Base-by-base conservation (phyloP, 2,329 filamentous ascomycete genomes). In the Claviceps pusilla region DNA sequence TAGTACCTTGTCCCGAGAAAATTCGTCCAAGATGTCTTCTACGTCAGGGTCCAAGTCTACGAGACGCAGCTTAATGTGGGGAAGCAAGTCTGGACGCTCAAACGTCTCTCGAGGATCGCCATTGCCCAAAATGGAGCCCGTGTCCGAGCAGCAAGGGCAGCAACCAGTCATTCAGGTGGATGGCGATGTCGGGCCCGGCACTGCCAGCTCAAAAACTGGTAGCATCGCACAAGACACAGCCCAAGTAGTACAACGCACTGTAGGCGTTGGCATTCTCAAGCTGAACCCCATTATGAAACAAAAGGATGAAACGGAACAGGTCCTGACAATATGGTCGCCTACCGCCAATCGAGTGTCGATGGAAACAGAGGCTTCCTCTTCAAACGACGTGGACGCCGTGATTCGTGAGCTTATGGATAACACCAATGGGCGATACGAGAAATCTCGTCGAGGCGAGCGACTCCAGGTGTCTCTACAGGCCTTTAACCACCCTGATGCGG, bases 381-480 rank as follows among this genome's bases (percentile, higher is more conserved):
- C 75, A 31, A 76, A 85, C 48, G 84, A 83, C 14, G 91, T 86
- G 78, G 81, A 90, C 57, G 79, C 83, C 14, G 66, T 95, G 50
- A 76, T 95, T 54, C 76, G 79, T 41, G 83, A 86, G 50, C 69
- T 95, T n/a, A 74, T 89, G 61, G 80, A 83, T 16, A 91, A 83
- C 64, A 75, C 80, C 39, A 83, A 77, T n/a, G 84, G 85, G 7
- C 79, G 81, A 42, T 94, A 87, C 65, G 83, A 85, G 62, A 85
- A 83, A 63, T 88, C 85, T 28, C 73, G 76, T 54, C 78, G 79
- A 54, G 82, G 88, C 29, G 89, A 91, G 63, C 80, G 87, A 33
- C 71, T 97, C 6, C 86, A 91, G 59, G 73, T 96, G 1, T 85
- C 87, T 57, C 72, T 96, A 14, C 86, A 84, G 60, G 78, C 86